Percentiles rank a stretch among this genome's conserved stretches.
These are phyloP conservation scores for Cydonia oblonga DNA, from an alignment of 331 rosid species.

Conservation along the genomic window DNA sequence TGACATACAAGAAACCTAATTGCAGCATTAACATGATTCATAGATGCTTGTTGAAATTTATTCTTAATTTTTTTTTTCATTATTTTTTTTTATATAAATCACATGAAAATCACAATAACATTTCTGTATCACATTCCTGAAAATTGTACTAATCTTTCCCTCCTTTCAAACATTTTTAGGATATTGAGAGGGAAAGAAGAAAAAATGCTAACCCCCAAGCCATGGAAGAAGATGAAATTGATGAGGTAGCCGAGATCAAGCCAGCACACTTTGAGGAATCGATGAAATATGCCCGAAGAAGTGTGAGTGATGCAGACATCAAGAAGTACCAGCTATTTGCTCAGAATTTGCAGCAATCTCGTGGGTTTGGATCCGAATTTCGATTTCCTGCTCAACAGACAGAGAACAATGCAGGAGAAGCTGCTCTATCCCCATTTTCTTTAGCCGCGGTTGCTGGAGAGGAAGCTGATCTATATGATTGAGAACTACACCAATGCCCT, in stretches of 20 bases:
- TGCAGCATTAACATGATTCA: background rate
- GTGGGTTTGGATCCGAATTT: conserved; percentile 50
- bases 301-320: conserved; percentile 52
- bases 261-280: conserved; percentile 55
- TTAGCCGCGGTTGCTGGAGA: conserved; percentile 36
- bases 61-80: background rate
- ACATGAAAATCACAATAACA: too few relatives aligned
- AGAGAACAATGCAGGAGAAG: conserved; percentile 1
- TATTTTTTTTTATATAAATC: too few relatives aligned
- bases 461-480: conserved; percentile 48
- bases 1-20: background rate
- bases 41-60: background rate
- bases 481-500: background rate
- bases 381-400: conserved; percentile 34
- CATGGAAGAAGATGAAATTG: conserved; percentile 47
- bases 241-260: conserved; percentile 41
- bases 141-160: background rate
- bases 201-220: conserved; percentile 38
- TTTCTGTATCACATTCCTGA: too few relatives aligned
- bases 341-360: conserved; percentile 54
- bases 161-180: conserved; percentile 16
- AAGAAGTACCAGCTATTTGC: conserved; percentile 52
- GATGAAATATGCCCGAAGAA: conserved; percentile 51
- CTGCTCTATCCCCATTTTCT: conserved; percentile 35
- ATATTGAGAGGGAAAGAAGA: conserved; percentile 43